Percentiles rank a stretch among this genome's conserved stretches.
Evolutionary conservation across 1,139 yeast species (phyloP).

Genomic region (Yamadazyma spencermartinsiae): DNA sequence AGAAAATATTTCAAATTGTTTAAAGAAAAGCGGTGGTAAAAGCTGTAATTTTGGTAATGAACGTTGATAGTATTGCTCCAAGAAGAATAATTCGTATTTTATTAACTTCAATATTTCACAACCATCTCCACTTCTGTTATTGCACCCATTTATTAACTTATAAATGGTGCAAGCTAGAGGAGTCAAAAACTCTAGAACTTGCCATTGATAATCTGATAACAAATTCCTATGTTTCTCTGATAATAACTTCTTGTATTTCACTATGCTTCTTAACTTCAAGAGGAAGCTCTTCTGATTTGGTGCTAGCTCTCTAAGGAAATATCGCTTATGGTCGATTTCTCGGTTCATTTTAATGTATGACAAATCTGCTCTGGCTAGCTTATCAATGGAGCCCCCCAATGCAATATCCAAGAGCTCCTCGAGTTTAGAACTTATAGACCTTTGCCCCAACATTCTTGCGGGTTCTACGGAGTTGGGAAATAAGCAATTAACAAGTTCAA

Average conservation of each 20-base stretch:
- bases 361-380: neutral
- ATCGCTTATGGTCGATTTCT: neutral
- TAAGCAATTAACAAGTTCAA: conserved; percentile 6
- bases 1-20: conserved; percentile 12
- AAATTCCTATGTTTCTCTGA: neutral
- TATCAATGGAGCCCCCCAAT: neutral
- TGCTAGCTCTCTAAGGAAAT: conserved; percentile 1
- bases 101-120: conserved; percentile 11
- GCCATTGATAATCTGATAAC: conserved; percentile 16
- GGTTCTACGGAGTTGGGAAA: neutral
- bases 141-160: conserved; percentile 8
- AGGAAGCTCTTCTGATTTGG: too few species aligned
- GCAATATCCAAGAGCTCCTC: neutral
- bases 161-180: conserved; percentile 10
- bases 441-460: neutral
- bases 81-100: conserved; percentile 14
- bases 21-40: conserved; percentile 11
- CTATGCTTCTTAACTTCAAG: too few species aligned
- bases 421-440: neutral
- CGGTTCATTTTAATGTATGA: neutral
- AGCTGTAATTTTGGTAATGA: conserved; percentile 12
- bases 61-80: conserved; percentile 13
- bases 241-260: neutral
- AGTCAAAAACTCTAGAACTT: conserved; percentile 14
- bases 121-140: conserved; percentile 3